Conservation (phyloP, 2,329 filamentous ascomycete genomes). For the Cladophialophora yegresii region DNA sequence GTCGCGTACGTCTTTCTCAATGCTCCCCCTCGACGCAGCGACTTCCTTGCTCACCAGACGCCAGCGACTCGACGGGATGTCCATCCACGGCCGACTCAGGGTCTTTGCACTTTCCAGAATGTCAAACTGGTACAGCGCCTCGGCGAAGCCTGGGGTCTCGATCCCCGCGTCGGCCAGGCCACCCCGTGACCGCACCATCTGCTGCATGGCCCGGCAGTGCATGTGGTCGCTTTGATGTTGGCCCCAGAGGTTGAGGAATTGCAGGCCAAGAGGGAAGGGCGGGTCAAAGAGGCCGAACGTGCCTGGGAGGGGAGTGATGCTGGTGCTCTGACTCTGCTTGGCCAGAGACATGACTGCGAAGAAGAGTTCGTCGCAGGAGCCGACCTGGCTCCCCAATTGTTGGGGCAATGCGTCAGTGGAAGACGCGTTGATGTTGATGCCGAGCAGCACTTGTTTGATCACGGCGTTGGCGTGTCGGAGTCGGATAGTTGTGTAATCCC, state of each 20-base stretch:
- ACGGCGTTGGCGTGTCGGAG: neutral
- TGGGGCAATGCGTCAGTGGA: neutral
- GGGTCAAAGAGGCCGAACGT: neutral
- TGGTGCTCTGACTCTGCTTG: neutral
- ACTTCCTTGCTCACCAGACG: neutral
- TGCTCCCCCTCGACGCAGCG: neutral
- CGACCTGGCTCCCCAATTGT: neutral
- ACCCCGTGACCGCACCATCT: neutral
- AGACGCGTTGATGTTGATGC: neutral
- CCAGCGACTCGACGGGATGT: neutral
- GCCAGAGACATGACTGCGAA: constrained; percentile 3
- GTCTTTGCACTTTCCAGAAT: constrained; percentile 4
- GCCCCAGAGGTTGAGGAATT: constrained; percentile 6
- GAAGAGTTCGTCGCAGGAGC: neutral
- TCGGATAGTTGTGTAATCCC: constrained; percentile 2
- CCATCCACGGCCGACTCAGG: neutral
- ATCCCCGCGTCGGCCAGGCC: neutral
- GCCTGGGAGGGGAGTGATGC: neutral
- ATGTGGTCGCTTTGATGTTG: neutral
- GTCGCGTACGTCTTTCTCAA: neutral
- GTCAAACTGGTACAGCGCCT: constrained; percentile 8
- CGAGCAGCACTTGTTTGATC: neutral
- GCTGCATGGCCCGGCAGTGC: constrained; percentile 2
- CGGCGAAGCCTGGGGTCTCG: neutral
- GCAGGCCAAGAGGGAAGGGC: neutral